Evolutionary conservation across 1,139 yeast genomes (phyloP).

Genomic region (Suhomyces taliae): DNA sequence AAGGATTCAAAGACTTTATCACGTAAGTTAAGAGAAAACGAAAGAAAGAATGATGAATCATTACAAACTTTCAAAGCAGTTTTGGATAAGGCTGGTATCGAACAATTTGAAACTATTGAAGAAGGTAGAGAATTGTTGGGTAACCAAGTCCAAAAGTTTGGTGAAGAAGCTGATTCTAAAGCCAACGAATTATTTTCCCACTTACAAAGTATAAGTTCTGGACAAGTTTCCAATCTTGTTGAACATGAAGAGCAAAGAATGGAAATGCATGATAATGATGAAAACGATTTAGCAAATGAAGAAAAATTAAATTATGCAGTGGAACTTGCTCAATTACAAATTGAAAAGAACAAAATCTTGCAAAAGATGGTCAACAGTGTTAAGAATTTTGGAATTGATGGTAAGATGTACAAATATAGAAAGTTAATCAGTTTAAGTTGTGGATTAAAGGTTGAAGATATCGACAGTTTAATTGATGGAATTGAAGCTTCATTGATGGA

Average conservation of each 20-base stretch:
- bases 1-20: slow-evolving; percentile 22
- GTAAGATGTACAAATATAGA: slow-evolving; percentile 77
- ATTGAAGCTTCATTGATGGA: slow-evolving; percentile 47
- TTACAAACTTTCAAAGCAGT: slow-evolving; percentile 17
- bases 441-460: slow-evolving; percentile 74
- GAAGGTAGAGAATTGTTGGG: slow-evolving; percentile 30
- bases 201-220: slow-evolving; percentile 45
- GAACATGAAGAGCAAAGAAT: slow-evolving; percentile 42
- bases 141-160: slow-evolving; percentile 21
- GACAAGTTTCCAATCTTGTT: slow-evolving; percentile 48
- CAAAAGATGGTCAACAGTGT: slow-evolving; percentile 36
- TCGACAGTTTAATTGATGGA: slow-evolving; percentile 60
- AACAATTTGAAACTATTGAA: slow-evolving; percentile 24
- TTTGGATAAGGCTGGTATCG: slow-evolving; percentile 26
- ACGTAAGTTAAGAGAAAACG: slow-evolving; percentile 21
- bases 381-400: slow-evolving; percentile 40
- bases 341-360: slow-evolving; percentile 48
- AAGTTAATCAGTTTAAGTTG: slow-evolving; percentile 80
- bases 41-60: slow-evolving; percentile 17
- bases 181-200: slow-evolving; percentile 32
- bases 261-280: slow-evolving; percentile 9
- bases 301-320: slow-evolving; percentile 28
- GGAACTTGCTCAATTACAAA: slow-evolving; percentile 55
- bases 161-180: slow-evolving; percentile 33
- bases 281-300: slow-evolving; percentile 21